Evolutionary conservation across 805 yeast species (phyloP).

Genomic region (Diddensiella caesifluorescens): DNA sequence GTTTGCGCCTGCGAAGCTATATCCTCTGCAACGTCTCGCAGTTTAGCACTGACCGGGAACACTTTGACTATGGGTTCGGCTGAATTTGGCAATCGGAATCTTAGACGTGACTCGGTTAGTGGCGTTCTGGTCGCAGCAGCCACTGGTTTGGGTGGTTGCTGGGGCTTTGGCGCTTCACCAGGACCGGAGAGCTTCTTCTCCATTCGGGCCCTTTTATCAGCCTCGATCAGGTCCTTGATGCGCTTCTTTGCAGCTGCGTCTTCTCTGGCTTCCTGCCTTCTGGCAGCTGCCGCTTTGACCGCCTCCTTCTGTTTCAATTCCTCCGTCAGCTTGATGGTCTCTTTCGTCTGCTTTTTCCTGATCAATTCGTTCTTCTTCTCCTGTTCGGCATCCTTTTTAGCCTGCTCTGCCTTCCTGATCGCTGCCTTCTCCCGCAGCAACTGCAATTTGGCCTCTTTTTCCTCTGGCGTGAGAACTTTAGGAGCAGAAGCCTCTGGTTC

Average conservation of each 20-base stretch:
- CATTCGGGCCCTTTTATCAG: slow-evolving; percentile 30
- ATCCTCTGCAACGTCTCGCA: slow-evolving; percentile 27
- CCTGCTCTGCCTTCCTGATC: slow-evolving; percentile 28
- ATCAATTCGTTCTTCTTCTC: slow-evolving; percentile 27
- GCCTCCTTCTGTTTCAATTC: slow-evolving; percentile 31
- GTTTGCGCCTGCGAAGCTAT: slow-evolving; percentile 23
- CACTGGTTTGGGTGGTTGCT: slow-evolving; percentile 11
- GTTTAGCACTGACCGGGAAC: slow-evolving; percentile 25
- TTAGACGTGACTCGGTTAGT: slow-evolving; percentile 23
- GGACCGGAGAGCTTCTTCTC: slow-evolving; percentile 13
- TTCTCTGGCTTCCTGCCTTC: slow-evolving; percentile 28
- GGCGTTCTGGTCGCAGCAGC: too few relatives aligned
- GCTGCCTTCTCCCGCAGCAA: slow-evolving; percentile 29
- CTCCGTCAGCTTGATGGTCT: slow-evolving; percentile 26
- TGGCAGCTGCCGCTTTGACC: slow-evolving; percentile 28
- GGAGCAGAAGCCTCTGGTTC: slow-evolving; percentile 3
- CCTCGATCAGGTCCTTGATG: slow-evolving; percentile 32
- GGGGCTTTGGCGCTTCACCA: slow-evolving; percentile 9
- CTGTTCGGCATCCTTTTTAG: slow-evolving; percentile 29
- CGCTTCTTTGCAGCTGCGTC: slow-evolving; percentile 30
- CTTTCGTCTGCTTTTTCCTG: slow-evolving; percentile 27
- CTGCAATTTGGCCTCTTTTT: slow-evolving; percentile 28
- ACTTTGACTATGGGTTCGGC: slow-evolving; percentile 25
- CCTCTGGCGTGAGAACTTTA: slow-evolving; percentile 26
- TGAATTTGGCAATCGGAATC: slow-evolving; percentile 22